Conservation (phyloP, 805 yeast species). For the Lipomyces mesembrius region DNA sequence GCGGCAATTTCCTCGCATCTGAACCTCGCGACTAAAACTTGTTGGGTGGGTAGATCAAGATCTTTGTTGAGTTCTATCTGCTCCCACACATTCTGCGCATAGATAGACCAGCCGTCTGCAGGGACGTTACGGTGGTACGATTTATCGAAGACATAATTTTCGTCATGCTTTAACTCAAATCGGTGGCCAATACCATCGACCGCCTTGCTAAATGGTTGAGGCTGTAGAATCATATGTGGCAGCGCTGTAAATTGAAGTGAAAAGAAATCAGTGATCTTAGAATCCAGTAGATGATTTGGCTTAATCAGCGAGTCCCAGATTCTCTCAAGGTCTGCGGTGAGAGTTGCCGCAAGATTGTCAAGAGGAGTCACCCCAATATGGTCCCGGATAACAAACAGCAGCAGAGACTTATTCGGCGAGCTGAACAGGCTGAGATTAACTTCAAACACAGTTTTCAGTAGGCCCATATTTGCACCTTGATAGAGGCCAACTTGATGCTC, state of each 20-base stretch:
- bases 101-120: constrained; percentile 93
- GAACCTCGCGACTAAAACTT: constrained; percentile 89
- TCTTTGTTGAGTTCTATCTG: constrained; percentile 93
- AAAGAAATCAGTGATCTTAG: constrained; percentile 73
- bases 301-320: constrained; percentile 81
- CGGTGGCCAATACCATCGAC: constrained; percentile 67
- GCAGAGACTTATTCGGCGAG: constrained; percentile 55
- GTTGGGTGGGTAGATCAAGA: constrained; percentile 95
- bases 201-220: constrained; percentile 67
- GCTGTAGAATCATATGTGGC: constrained; percentile 83
- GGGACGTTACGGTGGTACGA: constrained; percentile 86
- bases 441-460: constrained; percentile 93
- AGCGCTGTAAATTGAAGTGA: constrained; percentile 81
- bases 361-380: constrained; percentile 87
- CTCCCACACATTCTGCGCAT: constrained; percentile 90
- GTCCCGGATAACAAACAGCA: constrained; percentile 90
- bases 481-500: constrained; percentile 96
- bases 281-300: constrained; percentile 64
- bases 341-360: constrained; percentile 66
- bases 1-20: constrained; percentile 87
- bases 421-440: constrained; percentile 82
- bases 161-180: constrained; percentile 47
- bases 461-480: constrained; percentile 97
- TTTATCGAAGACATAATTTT: constrained; percentile 58
- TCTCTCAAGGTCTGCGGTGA: constrained; percentile 69